Percentiles rank a stretch among this genome's conserved stretches.
phyloP scores from a whole-genome alignment of 768 basidiomycete genomes.

The Mycena crocata region DNA sequence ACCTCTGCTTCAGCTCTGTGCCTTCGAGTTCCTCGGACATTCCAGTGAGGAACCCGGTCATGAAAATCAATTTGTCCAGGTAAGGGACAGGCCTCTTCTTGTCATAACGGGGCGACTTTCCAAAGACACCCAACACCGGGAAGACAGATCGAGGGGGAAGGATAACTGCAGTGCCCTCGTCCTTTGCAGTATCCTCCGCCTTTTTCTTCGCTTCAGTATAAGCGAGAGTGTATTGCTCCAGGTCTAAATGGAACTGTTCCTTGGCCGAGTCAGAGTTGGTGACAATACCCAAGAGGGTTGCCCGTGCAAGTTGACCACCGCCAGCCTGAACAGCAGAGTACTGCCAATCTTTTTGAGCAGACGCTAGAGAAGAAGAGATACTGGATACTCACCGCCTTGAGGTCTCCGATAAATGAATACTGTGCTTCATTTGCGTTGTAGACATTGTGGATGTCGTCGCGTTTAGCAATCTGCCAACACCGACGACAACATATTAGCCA shows the following conservation, averaged over 20 bases:
- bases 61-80: background rate
- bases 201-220: background rate
- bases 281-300: background rate
- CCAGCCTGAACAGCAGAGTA: background rate
- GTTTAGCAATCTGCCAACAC: background rate
- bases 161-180: background rate
- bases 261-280: background rate
- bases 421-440: background rate
- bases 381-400: background rate
- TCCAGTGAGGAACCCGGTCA: background rate
- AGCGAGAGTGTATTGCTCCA: constrained; percentile 7
- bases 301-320: background rate
- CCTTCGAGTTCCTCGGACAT: background rate
- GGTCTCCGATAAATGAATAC: background rate
- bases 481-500: too few species aligned
- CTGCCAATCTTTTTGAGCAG: background rate
- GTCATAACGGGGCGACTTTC: background rate
- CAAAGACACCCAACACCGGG: background rate
- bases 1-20: background rate
- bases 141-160: background rate
- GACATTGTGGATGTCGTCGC: background rate
- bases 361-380: background rate
- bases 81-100: background rate
- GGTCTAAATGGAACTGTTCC: background rate
- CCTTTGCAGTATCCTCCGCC: background rate